phyloP scores from a whole-genome alignment of 2,329 filamentous ascomycete species.

The Fusarium heterosporum region DNA sequence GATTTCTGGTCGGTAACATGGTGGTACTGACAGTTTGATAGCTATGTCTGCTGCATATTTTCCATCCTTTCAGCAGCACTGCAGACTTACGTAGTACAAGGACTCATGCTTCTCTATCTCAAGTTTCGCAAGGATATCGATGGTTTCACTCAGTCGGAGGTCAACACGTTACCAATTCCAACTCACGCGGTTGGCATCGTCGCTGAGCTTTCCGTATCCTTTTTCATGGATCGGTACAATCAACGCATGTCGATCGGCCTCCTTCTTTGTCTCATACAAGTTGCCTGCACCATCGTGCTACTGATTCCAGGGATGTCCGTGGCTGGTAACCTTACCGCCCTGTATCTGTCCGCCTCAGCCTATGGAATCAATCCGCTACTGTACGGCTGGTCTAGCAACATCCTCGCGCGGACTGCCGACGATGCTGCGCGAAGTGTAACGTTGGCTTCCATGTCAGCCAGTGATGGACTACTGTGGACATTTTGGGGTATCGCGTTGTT shows the following conservation, averaged over 20 bases:
- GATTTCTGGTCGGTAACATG: fast-evolving
- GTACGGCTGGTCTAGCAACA: constrained; percentile 47
- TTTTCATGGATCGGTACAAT: constrained; percentile 39
- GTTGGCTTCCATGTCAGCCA: constrained; percentile 56
- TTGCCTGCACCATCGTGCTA: constrained; percentile 32
- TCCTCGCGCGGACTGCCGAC: constrained; percentile 45
- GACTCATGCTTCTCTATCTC: constrained; percentile 43
- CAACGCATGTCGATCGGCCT: constrained; percentile 17
- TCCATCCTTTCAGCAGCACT: constrained; percentile 43
- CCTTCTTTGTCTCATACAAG: constrained; percentile 31
- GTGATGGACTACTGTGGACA: constrained; percentile 55
- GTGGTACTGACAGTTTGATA: neutral
- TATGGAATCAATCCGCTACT: constrained; percentile 45
- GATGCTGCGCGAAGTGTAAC: constrained; percentile 56
- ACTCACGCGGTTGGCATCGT: constrained; percentile 46
- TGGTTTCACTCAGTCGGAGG: constrained; percentile 41
- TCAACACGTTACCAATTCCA: constrained; percentile 44
- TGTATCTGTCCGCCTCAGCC: constrained; percentile 42
- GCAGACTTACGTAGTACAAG: constrained; percentile 43
- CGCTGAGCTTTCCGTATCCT: constrained; percentile 32
- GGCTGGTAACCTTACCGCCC: constrained; percentile 28
- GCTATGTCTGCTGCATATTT: constrained; percentile 45
- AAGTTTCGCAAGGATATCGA: constrained; percentile 38
- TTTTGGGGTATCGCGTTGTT: constrained; percentile 61
- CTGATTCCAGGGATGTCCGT: constrained; percentile 37